phyloP scores from a whole-genome alignment of 78 protist genomes.

The Planoprotostelium fungivorum region DNA sequence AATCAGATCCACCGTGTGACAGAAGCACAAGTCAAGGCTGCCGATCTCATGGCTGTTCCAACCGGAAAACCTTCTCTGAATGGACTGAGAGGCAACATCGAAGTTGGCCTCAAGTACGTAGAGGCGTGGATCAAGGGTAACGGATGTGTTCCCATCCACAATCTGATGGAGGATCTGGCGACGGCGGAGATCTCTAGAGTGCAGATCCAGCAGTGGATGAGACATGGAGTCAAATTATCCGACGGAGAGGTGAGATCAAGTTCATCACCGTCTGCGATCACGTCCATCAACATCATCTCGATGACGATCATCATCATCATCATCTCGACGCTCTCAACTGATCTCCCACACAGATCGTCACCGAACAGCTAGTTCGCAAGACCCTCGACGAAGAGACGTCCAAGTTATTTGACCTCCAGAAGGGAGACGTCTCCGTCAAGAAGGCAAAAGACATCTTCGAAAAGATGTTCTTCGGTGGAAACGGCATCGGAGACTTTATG shows the following conservation, averaged over 20 bases:
- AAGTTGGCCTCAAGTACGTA: slow-evolving; percentile 46
- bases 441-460: neutral
- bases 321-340: too few species aligned
- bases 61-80: slow-evolving; percentile 18
- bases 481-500: neutral
- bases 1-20: slow-evolving; percentile 54
- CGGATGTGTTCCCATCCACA: slow-evolving; percentile 65
- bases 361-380: neutral
- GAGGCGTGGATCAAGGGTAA: slow-evolving; percentile 68
- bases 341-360: neutral
- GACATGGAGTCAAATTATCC: slow-evolving; percentile 15
- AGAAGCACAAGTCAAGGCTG: slow-evolving; percentile 15
- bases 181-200: slow-evolving; percentile 77
- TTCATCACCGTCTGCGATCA: too few species aligned
- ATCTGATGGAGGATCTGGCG: slow-evolving; percentile 74
- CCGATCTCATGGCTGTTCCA: slow-evolving; percentile 19
- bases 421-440: neutral
- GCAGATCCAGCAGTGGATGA: slow-evolving; percentile 75
- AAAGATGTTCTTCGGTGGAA: neutral
- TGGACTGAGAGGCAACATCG: slow-evolving; percentile 50
- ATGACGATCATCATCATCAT: too few species aligned
- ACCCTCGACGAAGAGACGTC: neutral
- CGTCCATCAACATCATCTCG: too few species aligned
- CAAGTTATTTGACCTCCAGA: too few species aligned
- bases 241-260: slow-evolving; percentile 10